Evolutionary conservation across 192 early-diverging fungal genomes (phyloP), one percentile per base, ranked within the genome.

Genomic region (Umbelopsis isabellina): DNA sequence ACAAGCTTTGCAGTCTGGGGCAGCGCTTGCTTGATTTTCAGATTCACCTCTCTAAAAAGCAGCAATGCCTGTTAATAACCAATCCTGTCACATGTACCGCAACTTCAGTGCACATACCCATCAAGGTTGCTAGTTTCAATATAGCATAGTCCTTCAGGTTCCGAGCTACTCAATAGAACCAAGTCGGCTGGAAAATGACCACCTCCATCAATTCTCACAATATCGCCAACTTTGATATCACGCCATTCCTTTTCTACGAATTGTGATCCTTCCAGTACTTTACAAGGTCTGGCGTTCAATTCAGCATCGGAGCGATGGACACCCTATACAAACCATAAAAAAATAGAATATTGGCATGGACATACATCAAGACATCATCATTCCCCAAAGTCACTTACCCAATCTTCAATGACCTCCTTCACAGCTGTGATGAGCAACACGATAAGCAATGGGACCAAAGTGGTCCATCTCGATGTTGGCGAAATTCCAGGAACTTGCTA

Each of bases 101-200:
- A 27, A 45, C 10, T 11, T 6, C 12, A 48, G 13, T 25, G 16
- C 21, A 46, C 45, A 71, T 75, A 75, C 78, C 79, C 97, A 79
- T 98, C 97, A 22, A 98, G 82, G 74, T 97, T 96, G 70, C 91
- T 93, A 51, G 97, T 98, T 82, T 98, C 97, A 61, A 97, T 94
- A 79, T 97, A 98, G 73, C 92, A 94, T 55, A 96, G 84, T 27
- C 92, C 95, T 71, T 98, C 95, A 18, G 95, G 95, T 80, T 97
- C 95, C 21, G 90, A 92, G 47, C 89, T 92, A 73, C 91, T 92
- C 4, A 98, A 71, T 7, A 98, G 66, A 49, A 98, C 85, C 66
- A 98, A 76, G 77, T 98, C 97, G 0, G 97, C 97, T 1, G 95
- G 94, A 75, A 98, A 93, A 48, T 91, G 91, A 67, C 94, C 89